Evolutionary conservation across 345 rosid species (phyloP).

Genomic region (Aegle marmelos): DNA sequence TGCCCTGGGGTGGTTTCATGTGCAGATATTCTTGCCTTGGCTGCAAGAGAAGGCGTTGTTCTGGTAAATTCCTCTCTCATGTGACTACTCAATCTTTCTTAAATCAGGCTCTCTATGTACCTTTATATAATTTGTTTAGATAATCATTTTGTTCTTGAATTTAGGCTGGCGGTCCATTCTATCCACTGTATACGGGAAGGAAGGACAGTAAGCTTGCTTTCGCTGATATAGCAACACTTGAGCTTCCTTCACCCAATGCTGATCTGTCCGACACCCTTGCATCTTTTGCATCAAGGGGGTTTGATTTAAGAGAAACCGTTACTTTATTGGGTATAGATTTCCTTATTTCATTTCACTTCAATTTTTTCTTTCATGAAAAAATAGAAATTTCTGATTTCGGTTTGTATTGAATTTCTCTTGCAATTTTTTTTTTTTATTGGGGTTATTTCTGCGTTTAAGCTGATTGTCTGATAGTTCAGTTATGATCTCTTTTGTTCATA

Average conservation of each 20-base stretch:
- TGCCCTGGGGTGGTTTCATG: conserved; percentile 79
- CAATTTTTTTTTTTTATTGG: not conserved
- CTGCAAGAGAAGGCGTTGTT: conserved; percentile 64
- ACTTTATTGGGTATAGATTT: conserved; percentile 52
- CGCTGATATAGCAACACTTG: conserved; percentile 35
- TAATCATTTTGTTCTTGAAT: conserved; percentile 12
- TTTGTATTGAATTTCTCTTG: not conserved
- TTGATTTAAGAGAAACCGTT: conserved; percentile 66
- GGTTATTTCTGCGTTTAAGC: not conserved
- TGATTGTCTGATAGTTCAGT: not conserved
- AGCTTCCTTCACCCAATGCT: conserved; percentile 63
- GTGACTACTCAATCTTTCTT: not conserved
- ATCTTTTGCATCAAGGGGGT: conserved; percentile 55
- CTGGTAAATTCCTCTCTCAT: conserved; percentile 27
- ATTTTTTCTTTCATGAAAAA: not conserved
- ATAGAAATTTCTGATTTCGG: not conserved
- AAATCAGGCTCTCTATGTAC: not conserved
- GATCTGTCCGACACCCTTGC: conserved; percentile 44
- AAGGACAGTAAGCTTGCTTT: conserved; percentile 44
- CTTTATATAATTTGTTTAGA: not conserved
- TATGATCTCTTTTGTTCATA: not conserved
- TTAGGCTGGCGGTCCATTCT: conserved; percentile 76
- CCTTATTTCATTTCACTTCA: not conserved
- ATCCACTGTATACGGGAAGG: conserved; percentile 67
- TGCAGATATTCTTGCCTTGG: conserved; percentile 62